Evolutionary conservation across 192 early-diverging fungal species (phyloP), one percentile per base, ranked within the genome.

Genomic region (Rhizophagus sp.): DNA sequence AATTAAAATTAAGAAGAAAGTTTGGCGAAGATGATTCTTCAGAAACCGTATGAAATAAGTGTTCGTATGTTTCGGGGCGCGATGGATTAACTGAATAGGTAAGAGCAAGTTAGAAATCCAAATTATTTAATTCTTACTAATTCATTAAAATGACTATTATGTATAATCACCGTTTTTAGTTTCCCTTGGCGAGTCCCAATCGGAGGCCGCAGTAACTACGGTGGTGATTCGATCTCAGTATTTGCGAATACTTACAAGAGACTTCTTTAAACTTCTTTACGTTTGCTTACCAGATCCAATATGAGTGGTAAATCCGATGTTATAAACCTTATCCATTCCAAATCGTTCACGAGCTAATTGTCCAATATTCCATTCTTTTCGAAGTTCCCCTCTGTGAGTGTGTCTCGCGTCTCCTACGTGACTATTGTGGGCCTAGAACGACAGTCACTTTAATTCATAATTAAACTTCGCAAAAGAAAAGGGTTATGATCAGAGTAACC

Each of bases 331-430:
- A 4, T 44, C 69, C 3, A n/a, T 24, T 50, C 72, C 39, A 47
- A 73, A 73, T 73, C 11, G 19, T 73, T 47, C 39, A 17, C 72
- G 41, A 27, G 72, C 39, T 1, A 73, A 25, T 27, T 73, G 72
- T 27, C 72, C 72, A 73, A 73, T 73, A 73, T 73, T 73, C 19
- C 44, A 33, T 71, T 71, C 17, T n/a, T 44, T 44, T 10, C 12
- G 49, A 13, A 0, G 2, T 44, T 24, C n/a, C 30, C 72, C 72
- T 73, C 57, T 41, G 3, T 73, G 19, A 11, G 72, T 73, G 3
- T 73, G 72, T 13, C 36, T 25, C 9, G 49, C 72, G 7, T 73
- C 72, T 47, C 72, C 72, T n/a, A 73, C 25, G 6, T 73, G 72
- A 52, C 72, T 73, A 61, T 73, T 73, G 17, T 73, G 72, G 0